A percentile compares a stretch with the other conserved stretches of the same genome.
These are phyloP conservation scores for Ophiostoma sp. DNA, from an alignment of 2,329 filamentous ascomycete species.

Conservation along the genomic window DNA sequence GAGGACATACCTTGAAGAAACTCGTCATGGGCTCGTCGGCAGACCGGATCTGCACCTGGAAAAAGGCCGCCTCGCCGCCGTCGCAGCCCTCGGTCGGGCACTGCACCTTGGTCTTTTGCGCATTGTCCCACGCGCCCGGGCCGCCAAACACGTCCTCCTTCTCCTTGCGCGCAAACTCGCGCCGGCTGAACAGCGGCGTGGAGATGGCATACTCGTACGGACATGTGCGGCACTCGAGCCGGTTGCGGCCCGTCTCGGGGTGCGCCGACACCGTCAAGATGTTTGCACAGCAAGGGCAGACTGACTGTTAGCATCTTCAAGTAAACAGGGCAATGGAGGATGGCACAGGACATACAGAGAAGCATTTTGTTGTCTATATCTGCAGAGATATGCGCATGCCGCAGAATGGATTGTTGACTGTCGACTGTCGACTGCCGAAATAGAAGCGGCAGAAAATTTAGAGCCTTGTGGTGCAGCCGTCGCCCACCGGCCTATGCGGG, in stretches of 20 bases:
- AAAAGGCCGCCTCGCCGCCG: constrained; percentile 83
- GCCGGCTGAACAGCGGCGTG: constrained; percentile 72
- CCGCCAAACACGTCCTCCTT: constrained; percentile 87
- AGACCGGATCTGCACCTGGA: constrained; percentile 94
- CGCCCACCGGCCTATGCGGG: background rate
- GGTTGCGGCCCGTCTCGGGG: constrained; percentile 57
- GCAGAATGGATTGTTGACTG: background rate
- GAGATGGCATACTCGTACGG: constrained; percentile 85
- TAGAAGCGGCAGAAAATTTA: constrained; percentile 13
- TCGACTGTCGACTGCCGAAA: background rate
- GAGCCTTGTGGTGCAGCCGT: background rate
- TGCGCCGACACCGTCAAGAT: constrained; percentile 67
- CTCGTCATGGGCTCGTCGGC: constrained; percentile 98
- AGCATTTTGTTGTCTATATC: constrained; percentile 17
- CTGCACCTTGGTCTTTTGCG: constrained; percentile 75
- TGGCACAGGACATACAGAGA: constrained; percentile 21
- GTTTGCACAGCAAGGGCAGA: constrained; percentile 81
- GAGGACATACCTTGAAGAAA: constrained; percentile 69
- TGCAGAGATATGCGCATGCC: background rate
- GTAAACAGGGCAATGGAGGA: background rate
- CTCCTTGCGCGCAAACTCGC: constrained; percentile 80
- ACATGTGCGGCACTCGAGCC: constrained; percentile 91
- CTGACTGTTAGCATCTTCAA: constrained; percentile 36
- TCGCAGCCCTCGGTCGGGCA: constrained; percentile 77
- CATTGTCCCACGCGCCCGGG: constrained; percentile 82